Evolutionary conservation across 2,329 filamentous ascomycete species (phyloP), one percentile per base, ranked within the genome.

Genomic region (Alternaria triticina): DNA sequence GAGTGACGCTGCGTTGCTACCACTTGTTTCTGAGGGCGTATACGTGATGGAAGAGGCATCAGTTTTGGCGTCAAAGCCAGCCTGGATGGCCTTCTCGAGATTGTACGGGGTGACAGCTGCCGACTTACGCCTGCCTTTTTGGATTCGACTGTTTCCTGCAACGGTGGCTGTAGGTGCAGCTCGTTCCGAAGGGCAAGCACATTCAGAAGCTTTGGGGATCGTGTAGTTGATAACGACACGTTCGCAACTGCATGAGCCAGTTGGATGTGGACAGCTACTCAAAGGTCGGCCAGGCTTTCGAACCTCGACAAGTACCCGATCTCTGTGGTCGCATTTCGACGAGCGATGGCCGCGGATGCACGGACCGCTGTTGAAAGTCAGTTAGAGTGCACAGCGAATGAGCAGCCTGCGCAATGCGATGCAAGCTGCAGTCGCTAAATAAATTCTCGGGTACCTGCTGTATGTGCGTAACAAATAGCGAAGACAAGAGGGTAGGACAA

Each of bases 271-370:
- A 72, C 90, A 92, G 57, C 86, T 86, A 77, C 89, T 91, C 58
- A 92, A 80, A 9, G 90, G 90, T 54, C 90, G 85, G 17, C 90
- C 90, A 15, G 90, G 90, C 73, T 92, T 92, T 66, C 90, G 87
- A 15, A 93, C 90, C 22, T 89, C 88, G 4, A 91, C 83, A 84
- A 92, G 88, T 33, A 91, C 81, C 62, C 90, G 87, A 70, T 91
- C 89, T 67, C 85, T 84, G 64, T 93, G 90, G 51, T 86, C 89
- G 79, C 90, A 93, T 83, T 91, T 91, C 56, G 90, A 91, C 28
- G 90, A 92, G 71, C 90, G 88, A 79, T 93, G 90, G 60, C 90
- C 90, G 73, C 90, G 88, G 70, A 92, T 92, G 77, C 90, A 92
- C 74, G 90, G 90, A 83, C 88, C 88, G 80, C 90, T 92, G 70